Evolutionary conservation across 2,329 filamentous ascomycete species (phyloP).

Genomic region (Fusarium domesticum): DNA sequence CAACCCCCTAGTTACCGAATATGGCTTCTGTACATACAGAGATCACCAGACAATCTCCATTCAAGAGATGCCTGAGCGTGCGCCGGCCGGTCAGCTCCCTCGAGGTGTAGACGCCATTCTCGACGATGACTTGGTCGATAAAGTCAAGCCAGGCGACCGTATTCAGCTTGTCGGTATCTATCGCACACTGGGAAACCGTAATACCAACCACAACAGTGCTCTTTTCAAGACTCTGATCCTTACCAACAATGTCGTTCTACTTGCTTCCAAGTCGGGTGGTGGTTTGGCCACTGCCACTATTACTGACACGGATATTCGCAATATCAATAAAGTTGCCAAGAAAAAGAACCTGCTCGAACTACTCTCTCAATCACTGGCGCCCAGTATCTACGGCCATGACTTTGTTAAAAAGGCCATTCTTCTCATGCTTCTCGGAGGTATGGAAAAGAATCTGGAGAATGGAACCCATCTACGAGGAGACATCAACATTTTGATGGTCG

Average conservation of each 20-base stretch:
- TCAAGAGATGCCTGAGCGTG: constrained; percentile 97
- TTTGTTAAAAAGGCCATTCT: constrained; percentile 98
- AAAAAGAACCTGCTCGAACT: constrained; percentile 91
- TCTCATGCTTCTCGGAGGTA: constrained; percentile 89
- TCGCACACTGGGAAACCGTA: constrained; percentile 89
- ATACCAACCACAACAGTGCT: constrained; percentile 83
- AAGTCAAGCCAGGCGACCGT: constrained; percentile 90
- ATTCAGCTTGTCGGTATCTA: constrained; percentile 97
- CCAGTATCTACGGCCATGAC: constrained; percentile 94
- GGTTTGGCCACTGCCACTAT: constrained; percentile 89
- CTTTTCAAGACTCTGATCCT: constrained; percentile 93
- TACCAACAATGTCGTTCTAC: constrained; percentile 89
- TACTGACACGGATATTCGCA: constrained; percentile 94
- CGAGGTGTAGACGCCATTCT: constrained; percentile 94
- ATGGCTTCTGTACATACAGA: constrained; percentile 91
- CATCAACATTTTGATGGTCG: constrained; percentile 99
- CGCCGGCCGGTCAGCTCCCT: constrained; percentile 90
- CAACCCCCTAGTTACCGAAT: constrained; percentile 90
- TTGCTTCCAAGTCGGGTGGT: constrained; percentile 94
- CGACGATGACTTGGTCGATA: constrained; percentile 94
- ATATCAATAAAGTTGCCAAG: constrained; percentile 97
- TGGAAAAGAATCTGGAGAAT: constrained; percentile 98
- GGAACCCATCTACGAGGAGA: constrained; percentile 97
- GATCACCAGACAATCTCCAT: constrained; percentile 98
- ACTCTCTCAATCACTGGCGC: constrained; percentile 88